Evolutionary conservation across 805 yeast species (phyloP).

Genomic region (Tetrapisispora pingtungensis): DNA sequence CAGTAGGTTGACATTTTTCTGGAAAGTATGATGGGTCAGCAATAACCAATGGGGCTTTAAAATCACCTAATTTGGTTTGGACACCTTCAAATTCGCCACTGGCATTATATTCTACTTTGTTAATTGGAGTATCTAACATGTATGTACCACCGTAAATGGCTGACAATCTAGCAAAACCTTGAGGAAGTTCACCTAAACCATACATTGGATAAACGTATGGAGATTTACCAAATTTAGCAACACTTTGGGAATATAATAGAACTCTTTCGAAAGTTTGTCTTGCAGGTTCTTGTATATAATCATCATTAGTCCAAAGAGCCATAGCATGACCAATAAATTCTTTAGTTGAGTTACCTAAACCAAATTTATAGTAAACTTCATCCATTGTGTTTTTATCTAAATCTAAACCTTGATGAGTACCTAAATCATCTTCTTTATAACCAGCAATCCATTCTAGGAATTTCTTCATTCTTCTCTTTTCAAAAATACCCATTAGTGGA

Average conservation of each 20-base stretch:
- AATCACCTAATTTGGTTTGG: conserved; percentile 81
- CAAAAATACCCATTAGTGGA: conserved; percentile 91
- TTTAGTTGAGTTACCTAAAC: conserved; percentile 84
- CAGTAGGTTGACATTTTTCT: conserved; percentile 32
- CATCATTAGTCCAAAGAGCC: conserved; percentile 94
- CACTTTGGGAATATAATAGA: conserved; percentile 75
- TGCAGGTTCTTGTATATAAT: conserved; percentile 79
- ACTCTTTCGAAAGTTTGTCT: conserved; percentile 86
- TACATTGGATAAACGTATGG: conserved; percentile 94
- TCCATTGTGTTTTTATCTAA: conserved; percentile 85
- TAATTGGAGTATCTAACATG: conserved; percentile 94
- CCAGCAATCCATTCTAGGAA: conserved; percentile 80
- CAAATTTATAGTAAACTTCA: conserved; percentile 79
- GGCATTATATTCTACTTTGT: conserved; percentile 68
- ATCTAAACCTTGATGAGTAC: conserved; percentile 80
- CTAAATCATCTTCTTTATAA: conserved; percentile 65
- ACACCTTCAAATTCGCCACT: conserved; percentile 76
- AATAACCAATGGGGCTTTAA: conserved; percentile 86
- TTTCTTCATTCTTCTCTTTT: conserved; percentile 87
- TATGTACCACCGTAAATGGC: conserved; percentile 98
- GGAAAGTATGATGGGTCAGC: conserved; percentile 99
- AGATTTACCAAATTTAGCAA: conserved; percentile 90
- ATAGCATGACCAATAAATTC: conserved; percentile 97
- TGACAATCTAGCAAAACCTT: conserved; percentile 92
- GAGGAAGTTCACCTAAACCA: conserved; percentile 97